phyloP scores from a whole-genome alignment of 2,329 filamentous ascomycete species.

The Aplosporella prunicola region DNA sequence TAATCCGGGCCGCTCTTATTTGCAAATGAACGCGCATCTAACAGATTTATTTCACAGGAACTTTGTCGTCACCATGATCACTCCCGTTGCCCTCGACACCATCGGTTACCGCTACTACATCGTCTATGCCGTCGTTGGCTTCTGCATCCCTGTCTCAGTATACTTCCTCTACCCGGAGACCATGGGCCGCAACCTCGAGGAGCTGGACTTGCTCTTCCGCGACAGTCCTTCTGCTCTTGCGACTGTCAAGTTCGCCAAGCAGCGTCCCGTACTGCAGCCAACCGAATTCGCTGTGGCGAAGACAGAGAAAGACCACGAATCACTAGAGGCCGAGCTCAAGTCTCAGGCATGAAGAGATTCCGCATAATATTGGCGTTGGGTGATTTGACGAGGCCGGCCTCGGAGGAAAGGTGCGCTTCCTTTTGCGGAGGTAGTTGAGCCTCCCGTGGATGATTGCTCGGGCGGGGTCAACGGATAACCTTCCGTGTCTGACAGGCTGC shows the following conservation, averaged over 20 bases:
- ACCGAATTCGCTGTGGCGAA: slow-evolving; percentile 1
- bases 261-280: slow-evolving; percentile 5
- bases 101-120: slow-evolving; percentile 47
- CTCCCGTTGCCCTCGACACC: slow-evolving; percentile 38
- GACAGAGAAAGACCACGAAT: too few relatives aligned
- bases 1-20: too few relatives aligned
- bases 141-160: slow-evolving; percentile 37
- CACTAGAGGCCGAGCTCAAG: not conserved
- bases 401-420: too few relatives aligned
- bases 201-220: slow-evolving; percentile 32
- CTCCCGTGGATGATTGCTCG: too few relatives aligned
- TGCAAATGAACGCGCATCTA: too few relatives aligned
- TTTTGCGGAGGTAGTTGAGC: too few relatives aligned
- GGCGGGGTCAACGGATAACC: too few relatives aligned
- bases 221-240: slow-evolving; percentile 25
- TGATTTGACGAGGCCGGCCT: too few relatives aligned
- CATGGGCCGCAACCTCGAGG: slow-evolving; percentile 43
- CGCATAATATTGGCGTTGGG: too few relatives aligned
- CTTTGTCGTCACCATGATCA: slow-evolving; percentile 38
- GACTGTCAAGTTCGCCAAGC: slow-evolving; percentile 16
- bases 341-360: not conserved
- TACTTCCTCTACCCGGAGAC: slow-evolving; percentile 40
- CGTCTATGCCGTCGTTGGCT: slow-evolving; percentile 39
- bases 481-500: too few relatives aligned
- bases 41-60: slow-evolving; percentile 24